Base-by-base conservation (phyloP, 805 yeast species). In the Lachancea mirantina region DNA sequence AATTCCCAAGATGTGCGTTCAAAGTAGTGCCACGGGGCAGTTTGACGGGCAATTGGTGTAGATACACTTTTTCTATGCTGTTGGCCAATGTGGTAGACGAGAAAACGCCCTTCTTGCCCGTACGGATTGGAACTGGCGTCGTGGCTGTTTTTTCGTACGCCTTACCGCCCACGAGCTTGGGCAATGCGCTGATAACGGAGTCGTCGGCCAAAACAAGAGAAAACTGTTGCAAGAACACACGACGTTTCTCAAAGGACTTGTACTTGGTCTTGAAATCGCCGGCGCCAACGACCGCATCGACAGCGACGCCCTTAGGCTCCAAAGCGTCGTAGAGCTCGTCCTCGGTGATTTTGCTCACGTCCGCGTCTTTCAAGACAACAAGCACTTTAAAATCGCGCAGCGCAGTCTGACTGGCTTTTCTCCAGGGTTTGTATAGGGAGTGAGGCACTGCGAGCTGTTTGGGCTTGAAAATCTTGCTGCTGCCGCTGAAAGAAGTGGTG, bases 161-260 rank as follows among this genome's bases (percentile, higher is more conserved):
- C 61, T 84, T 83, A 35, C 96, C 96, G 34, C 96, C 96, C 43
- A 92, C 64, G 22, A 83, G 61, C 47, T 78, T 75, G 29, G 98
- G 98, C 60, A 92, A 68, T 39, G 83, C 66, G 18, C 87, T 75
- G 34, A 85, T 67, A 28, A 89, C 65, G 22, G 79, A 77, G 41
- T 87, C 95, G 61, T 92, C 98, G 33, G 84, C 78, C 26, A 92
- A 54, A 57, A 92, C 84, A 40, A 85, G 44, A 48, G 87, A 94
- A 53, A 73, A 83, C 38, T 74, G 76, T 10, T 67, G 56, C 26
- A 70, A 59, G 39, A 92, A 73, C 41, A 76, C 78, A 56, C 96
- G 77, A 57, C 87, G 78, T 39, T 87, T 78, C 59, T 92, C 96
- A 49, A 65, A 92, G n/a, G 84, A 74, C 62, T 85, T 85, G 68